phyloP scores from a whole-genome alignment of 495 filamentous ascomycete species.

The Aspergillus heteromorphus region DNA sequence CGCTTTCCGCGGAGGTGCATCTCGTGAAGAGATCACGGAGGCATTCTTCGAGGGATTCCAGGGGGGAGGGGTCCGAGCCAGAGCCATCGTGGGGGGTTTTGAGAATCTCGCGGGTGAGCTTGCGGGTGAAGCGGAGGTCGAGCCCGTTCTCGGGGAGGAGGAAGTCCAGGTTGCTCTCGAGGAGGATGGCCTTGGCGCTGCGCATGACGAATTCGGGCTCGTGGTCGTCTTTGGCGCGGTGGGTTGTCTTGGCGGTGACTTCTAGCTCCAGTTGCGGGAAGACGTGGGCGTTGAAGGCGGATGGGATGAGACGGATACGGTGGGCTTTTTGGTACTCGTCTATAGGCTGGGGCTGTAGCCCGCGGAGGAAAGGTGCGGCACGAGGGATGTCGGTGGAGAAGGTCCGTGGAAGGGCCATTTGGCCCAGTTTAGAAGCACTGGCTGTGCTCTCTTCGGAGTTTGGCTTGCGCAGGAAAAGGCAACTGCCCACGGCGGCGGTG shows the following conservation, averaged over 20 bases:
- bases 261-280: constrained; percentile 36
- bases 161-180: constrained; percentile 34
- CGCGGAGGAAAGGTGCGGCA: constrained; percentile 23
- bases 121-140: constrained; percentile 40
- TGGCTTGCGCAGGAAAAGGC: constrained; percentile 31
- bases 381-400: constrained; percentile 32
- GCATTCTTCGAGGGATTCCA: constrained; percentile 16
- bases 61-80: too few species aligned
- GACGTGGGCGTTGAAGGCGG: constrained; percentile 13
- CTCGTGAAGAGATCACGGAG: constrained; percentile 16
- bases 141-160: constrained; percentile 36
- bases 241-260: constrained; percentile 8
- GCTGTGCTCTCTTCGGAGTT: constrained; percentile 13
- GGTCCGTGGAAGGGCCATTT: constrained; percentile 23
- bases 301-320: constrained; percentile 31
- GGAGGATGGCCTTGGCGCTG: constrained; percentile 26
- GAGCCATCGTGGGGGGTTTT: not conserved
- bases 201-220: constrained; percentile 15
- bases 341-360: constrained; percentile 11
- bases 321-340: constrained; percentile 12
- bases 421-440: constrained; percentile 31
- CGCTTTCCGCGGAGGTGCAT: not conserved
- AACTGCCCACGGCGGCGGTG: constrained; percentile 36
- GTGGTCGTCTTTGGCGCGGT: not conserved
- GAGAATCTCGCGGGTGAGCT: constrained; percentile 24